A percentile compares a stretch with the other conserved stretches of the same genome.
Conservation (phyloP, 1,139 yeast species). For the Geotrichum aggregatum region DNA sequence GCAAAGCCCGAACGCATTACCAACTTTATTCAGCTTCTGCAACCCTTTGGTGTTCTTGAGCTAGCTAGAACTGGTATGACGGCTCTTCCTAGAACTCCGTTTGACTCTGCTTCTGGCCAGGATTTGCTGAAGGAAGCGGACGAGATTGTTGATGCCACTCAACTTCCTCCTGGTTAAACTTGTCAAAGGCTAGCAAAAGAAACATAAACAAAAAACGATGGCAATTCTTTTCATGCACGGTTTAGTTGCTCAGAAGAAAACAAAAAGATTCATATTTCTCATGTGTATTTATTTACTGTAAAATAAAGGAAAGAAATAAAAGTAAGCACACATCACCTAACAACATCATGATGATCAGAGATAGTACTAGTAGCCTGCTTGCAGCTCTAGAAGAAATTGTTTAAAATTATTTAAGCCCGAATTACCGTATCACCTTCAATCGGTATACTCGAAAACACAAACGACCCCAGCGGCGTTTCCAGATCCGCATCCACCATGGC, state of each 20-base stretch:
- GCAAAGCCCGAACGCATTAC: constrained; percentile 91
- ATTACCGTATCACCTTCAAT: constrained; percentile 29
- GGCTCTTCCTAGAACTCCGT: constrained; percentile 95
- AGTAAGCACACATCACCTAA: too few species aligned
- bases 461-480: constrained; percentile 42
- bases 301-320: background rate
- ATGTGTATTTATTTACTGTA: constrained; percentile 7
- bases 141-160: constrained; percentile 46
- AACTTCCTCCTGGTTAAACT: constrained; percentile 83
- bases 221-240: too few species aligned
- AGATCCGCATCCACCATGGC: constrained; percentile 40
- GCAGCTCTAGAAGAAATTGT: too few species aligned
- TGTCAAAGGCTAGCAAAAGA: background rate
- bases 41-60: constrained; percentile 94
- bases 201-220: background rate
- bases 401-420: constrained; percentile 4
- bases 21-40: constrained; percentile 79
- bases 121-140: constrained; percentile 58
- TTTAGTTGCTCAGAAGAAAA: too few species aligned
- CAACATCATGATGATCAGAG: background rate
- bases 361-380: background rate
- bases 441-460: constrained; percentile 33
- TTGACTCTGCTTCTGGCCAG: constrained; percentile 47
- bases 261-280: too few species aligned
- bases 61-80: constrained; percentile 98